Conservation (phyloP, 768 basidiomycete genomes). For the Cubamyces lactineus region DNA sequence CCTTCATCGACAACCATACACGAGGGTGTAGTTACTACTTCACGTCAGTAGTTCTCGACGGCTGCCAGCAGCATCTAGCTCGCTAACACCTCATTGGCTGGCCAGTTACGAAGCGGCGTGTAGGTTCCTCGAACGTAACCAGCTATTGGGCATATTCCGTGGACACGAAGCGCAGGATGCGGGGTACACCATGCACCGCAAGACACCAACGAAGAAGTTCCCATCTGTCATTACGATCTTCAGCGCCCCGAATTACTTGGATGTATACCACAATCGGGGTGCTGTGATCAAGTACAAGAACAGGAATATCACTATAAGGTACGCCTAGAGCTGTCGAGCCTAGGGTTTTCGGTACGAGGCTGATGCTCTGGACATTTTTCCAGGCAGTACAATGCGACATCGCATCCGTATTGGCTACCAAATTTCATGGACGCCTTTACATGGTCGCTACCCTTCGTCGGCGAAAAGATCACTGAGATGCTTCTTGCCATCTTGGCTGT, state of each 20-base stretch:
- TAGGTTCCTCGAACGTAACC: constrained; percentile 91
- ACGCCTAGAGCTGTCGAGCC: background rate
- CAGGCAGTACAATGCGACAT: constrained; percentile 43
- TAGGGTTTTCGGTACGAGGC: background rate
- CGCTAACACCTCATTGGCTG: background rate
- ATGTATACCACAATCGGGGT: constrained; percentile 95
- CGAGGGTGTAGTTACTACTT: constrained; percentile 92
- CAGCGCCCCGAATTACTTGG: constrained; percentile 95
- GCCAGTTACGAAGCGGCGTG: constrained; percentile 84
- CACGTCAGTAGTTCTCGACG: constrained; percentile 59
- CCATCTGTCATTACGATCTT: constrained; percentile 98
- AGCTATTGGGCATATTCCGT: constrained; percentile 89
- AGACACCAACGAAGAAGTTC: constrained; percentile 93
- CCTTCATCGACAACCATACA: constrained; percentile 79
- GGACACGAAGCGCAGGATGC: constrained; percentile 98
- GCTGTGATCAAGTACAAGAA: constrained; percentile 97
- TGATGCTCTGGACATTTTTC: background rate
- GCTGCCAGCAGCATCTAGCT: background rate
- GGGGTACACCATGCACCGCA: constrained; percentile 93
- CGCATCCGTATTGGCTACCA: constrained; percentile 91
- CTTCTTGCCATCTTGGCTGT: constrained; percentile 94
- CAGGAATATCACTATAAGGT: constrained; percentile 91
- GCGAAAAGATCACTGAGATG: constrained; percentile 99
- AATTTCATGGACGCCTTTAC: constrained; percentile 99
- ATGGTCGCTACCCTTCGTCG: constrained; percentile 98